Conservation (phyloP, 768 basidiomycete genomes). For the Hygrocybe coccinea region DNA sequence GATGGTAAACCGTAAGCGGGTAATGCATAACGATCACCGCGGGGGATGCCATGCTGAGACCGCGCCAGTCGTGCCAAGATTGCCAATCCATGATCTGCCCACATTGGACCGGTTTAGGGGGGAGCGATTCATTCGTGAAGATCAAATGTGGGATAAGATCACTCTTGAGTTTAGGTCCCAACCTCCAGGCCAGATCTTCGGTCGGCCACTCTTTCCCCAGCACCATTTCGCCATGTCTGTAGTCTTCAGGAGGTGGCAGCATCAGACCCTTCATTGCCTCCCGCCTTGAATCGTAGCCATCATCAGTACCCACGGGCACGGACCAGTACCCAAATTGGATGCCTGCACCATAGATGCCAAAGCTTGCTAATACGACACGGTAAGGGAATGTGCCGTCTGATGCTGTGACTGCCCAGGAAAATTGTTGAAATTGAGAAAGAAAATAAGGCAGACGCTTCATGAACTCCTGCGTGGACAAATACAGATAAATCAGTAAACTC, state of each 20-base stretch:
- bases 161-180: conserved; percentile 18
- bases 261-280: neutral
- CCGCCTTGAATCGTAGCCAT: neutral
- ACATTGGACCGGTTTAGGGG: conserved; percentile 26
- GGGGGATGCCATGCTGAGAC: conserved; percentile 35
- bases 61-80: conserved; percentile 41
- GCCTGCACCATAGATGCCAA: conserved; percentile 31
- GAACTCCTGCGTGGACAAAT: conserved; percentile 24
- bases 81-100: conserved; percentile 35
- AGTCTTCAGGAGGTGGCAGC: conserved; percentile 14
- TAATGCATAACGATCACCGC: conserved; percentile 37
- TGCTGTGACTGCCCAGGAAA: conserved; percentile 41
- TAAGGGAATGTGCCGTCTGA: conserved; percentile 30
- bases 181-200: conserved; percentile 31
- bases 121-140: conserved; percentile 23
- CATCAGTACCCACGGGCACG: conserved; percentile 23
- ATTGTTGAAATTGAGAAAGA: conserved; percentile 31
- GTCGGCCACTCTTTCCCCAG: conserved; percentile 23
- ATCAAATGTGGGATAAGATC: conserved; percentile 26
- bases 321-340: conserved; percentile 36
- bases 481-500: conserved; percentile 13
- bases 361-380: conserved; percentile 32
- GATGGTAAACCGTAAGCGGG: conserved; percentile 35
- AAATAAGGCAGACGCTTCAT: conserved; percentile 34
- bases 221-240: conserved; percentile 31